Evolutionary conservation across 805 yeast species (phyloP).

Genomic region (Pichia exigua): DNA sequence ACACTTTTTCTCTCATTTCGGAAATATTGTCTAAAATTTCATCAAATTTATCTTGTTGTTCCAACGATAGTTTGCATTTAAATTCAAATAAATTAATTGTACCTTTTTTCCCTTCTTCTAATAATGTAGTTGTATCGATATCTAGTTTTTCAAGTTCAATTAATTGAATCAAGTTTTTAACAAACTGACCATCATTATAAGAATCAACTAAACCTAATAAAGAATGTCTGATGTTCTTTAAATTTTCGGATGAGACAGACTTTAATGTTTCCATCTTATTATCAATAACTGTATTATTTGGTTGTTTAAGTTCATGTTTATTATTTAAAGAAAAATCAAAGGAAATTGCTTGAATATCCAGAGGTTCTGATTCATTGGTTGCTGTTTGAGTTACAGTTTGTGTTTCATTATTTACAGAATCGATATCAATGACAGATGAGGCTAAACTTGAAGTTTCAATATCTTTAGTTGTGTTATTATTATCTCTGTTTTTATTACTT

Average conservation of each 20-base stretch:
- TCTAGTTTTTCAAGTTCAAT: conserved; percentile 18
- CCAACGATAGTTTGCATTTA: conserved; percentile 43
- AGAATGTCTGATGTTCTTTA: conserved; percentile 72
- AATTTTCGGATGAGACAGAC: conserved; percentile 70
- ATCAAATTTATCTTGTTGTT: conserved; percentile 50
- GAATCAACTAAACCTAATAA: conserved; percentile 41
- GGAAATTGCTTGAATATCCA: conserved; percentile 1
- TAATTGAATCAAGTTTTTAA: conserved; percentile 14
- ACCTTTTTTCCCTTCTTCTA: conserved; percentile 9
- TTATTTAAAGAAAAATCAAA: conserved; percentile 1
- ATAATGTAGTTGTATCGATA: conserved; percentile 12
- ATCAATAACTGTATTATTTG: conserved; percentile 28
- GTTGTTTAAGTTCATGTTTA: conserved; percentile 7
- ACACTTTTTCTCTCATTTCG: conserved; percentile 61
- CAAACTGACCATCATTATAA: conserved; percentile 20
- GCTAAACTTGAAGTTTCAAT: not conserved
- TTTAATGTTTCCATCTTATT: conserved; percentile 47
- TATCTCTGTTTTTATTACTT: too few relatives aligned
- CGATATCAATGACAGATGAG: not conserved
- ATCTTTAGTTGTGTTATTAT: not conserved
- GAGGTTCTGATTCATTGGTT: not conserved
- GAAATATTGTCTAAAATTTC: conserved; percentile 61
- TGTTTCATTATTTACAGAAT: not conserved
- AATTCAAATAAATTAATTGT: conserved; percentile 58
- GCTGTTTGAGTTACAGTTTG: not conserved